Conservation (phyloP, 345 rosid species). For the Zanthoxylum bungeanum region DNA sequence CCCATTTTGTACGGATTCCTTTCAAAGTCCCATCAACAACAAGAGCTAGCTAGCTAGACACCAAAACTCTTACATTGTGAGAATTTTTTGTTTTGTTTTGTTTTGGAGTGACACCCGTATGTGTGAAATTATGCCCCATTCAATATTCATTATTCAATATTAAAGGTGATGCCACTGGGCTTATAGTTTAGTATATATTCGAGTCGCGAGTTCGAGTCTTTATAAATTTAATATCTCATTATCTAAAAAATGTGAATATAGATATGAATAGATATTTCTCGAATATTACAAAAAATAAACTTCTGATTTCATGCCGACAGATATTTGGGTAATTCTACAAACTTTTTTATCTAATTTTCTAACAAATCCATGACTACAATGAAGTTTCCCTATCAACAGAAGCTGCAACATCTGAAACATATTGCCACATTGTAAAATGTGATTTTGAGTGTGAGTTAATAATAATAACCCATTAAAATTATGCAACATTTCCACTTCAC, state of each 20-base stretch:
- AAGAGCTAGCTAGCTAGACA: not conserved
- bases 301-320: too few relatives aligned
- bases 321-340: too few relatives aligned
- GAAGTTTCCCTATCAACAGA: constrained; percentile 1
- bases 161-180: too few relatives aligned
- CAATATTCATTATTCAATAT: not conserved
- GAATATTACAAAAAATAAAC: too few relatives aligned
- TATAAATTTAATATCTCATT: too few relatives aligned
- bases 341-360: too few relatives aligned
- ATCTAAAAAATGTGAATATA: too few relatives aligned
- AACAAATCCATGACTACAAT: not conserved
- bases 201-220: too few relatives aligned
- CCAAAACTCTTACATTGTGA: not conserved
- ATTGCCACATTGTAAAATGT: not conserved
- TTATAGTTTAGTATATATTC: too few relatives aligned
- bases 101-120: too few relatives aligned
- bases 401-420: not conserved
- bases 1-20: not conserved
- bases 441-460: not conserved
- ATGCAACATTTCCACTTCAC: not conserved
- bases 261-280: too few relatives aligned
- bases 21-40: not conserved
- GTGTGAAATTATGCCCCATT: not conserved
- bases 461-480: not conserved
- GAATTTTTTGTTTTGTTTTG: too few relatives aligned